Evolutionary conservation across 371 early-diverging fungal species (phyloP).

Genomic region (Mortierella sp.): DNA sequence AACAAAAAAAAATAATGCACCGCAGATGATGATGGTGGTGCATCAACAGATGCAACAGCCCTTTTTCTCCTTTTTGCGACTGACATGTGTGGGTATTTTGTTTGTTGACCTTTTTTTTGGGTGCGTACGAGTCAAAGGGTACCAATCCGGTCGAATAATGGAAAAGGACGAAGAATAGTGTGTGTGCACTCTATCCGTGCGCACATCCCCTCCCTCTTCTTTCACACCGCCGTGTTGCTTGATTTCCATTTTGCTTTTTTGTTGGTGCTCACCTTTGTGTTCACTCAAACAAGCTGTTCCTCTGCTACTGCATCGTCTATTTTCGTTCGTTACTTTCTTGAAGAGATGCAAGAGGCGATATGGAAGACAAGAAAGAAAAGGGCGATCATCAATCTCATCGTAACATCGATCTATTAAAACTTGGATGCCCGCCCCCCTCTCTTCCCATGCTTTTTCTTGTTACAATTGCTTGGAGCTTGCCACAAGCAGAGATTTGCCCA

Average conservation of each 20-base stretch:
- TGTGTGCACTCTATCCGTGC: conserved; percentile 6
- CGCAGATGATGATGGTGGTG: neutral
- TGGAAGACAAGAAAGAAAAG: neutral
- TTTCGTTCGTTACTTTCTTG: neutral
- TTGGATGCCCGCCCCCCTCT: neutral
- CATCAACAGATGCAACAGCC: neutral
- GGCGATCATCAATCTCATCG: conserved; percentile 6
- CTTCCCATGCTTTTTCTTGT: neutral
- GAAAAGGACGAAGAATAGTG: neutral
- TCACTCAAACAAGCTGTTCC: neutral
- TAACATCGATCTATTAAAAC: neutral
- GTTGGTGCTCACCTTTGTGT: neutral
- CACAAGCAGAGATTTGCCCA: neutral
- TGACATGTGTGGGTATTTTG: conserved; percentile 7
- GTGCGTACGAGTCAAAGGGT: neutral
- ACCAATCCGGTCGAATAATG: neutral
- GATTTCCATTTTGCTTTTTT: neutral
- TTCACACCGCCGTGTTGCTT: neutral
- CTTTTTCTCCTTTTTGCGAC: neutral
- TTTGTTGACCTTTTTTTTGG: neutral
- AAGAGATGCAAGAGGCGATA: neutral
- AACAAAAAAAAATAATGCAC: neutral
- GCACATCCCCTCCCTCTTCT: neutral
- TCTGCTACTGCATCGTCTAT: neutral
- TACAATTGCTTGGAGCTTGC: neutral